phyloP scores from a whole-genome alignment of 805 yeast genomes.

The Blastobotrys robertii region DNA sequence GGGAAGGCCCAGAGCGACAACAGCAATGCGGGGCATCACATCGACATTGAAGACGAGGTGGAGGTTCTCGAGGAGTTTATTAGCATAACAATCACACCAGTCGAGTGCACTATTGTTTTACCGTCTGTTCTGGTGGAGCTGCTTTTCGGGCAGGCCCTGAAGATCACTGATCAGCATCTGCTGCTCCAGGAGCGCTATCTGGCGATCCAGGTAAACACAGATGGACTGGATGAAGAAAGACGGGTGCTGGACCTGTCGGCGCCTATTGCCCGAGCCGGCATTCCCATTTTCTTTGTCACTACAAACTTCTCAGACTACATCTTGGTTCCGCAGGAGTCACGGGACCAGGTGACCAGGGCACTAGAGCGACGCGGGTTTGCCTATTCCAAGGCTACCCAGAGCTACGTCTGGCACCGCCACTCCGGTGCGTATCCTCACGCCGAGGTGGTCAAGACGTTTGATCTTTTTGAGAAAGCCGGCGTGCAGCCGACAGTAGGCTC shows the following conservation, averaged over 20 bases:
- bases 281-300: conserved; percentile 51
- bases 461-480: conserved; percentile 18
- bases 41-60: conserved; percentile 12
- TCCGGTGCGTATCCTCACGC: conserved; percentile 1
- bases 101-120: conserved; percentile 54
- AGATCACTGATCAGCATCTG: conserved; percentile 26
- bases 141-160: conserved; percentile 31
- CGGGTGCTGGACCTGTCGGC: conserved; percentile 47
- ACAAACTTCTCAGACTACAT: conserved; percentile 58
- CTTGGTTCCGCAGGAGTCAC: conserved; percentile 40
- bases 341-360: conserved; percentile 37
- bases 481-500: conserved; percentile 37
- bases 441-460: conserved; percentile 6
- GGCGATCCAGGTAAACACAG: conserved; percentile 50
- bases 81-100: conserved; percentile 52
- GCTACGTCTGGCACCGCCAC: conserved; percentile 27
- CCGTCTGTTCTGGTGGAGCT: conserved; percentile 30
- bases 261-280: conserved; percentile 47
- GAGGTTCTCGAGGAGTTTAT: conserved; percentile 36
- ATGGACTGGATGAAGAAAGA: conserved; percentile 44
- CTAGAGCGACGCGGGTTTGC: conserved; percentile 35
- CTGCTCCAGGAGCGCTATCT: conserved; percentile 38
- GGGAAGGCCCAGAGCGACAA: conserved; percentile 24
- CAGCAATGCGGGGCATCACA: conserved; percentile 6
- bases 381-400: conserved; percentile 37